phyloP scores from a whole-genome alignment of 108 stramenopile genomes.

The Chaetoceros tenuissimus region DNA sequence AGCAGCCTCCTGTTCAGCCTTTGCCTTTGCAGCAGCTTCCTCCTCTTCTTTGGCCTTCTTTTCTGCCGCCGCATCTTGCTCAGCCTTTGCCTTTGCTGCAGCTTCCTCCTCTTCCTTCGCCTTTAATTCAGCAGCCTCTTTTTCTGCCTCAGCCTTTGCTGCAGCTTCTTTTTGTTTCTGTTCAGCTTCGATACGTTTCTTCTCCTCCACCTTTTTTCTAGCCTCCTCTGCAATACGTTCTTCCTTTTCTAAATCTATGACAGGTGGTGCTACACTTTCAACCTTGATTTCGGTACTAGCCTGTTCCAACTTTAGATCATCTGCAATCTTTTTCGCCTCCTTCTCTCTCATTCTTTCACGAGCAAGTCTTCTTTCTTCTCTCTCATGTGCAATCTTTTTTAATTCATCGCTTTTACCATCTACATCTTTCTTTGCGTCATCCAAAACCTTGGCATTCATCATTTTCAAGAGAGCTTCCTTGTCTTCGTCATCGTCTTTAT shows the following conservation, averaged over 20 bases:
- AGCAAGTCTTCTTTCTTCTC: too few species aligned
- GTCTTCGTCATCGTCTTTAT: neutral
- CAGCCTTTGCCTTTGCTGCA: neutral
- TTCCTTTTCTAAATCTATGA: neutral
- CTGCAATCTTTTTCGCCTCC: too few species aligned
- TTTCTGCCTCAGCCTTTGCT: constrained; percentile 24
- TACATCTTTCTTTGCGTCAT: constrained; percentile 30
- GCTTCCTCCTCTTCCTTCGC: neutral
- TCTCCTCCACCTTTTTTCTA: neutral
- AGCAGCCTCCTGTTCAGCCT: neutral
- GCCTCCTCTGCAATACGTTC: neutral
- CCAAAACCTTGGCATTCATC: neutral
- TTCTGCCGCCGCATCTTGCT: neutral
- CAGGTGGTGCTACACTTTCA: too few species aligned
- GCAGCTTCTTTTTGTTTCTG: constrained; percentile 5
- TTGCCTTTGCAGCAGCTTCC: neutral
- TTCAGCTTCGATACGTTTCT: neutral
- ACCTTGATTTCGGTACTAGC: too few species aligned
- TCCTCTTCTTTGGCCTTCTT: neutral
- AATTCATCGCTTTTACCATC: too few species aligned
- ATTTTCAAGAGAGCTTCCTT: too few species aligned
- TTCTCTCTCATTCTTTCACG: too few species aligned
- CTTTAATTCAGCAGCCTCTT: neutral
- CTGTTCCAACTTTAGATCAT: too few species aligned
- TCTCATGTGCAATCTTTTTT: too few species aligned